Percentiles rank a stretch among this genome's conserved stretches.
These are phyloP conservation scores for Extremus antarcticus DNA, from an alignment of 495 filamentous ascomycete species.

Conservation along the genomic window DNA sequence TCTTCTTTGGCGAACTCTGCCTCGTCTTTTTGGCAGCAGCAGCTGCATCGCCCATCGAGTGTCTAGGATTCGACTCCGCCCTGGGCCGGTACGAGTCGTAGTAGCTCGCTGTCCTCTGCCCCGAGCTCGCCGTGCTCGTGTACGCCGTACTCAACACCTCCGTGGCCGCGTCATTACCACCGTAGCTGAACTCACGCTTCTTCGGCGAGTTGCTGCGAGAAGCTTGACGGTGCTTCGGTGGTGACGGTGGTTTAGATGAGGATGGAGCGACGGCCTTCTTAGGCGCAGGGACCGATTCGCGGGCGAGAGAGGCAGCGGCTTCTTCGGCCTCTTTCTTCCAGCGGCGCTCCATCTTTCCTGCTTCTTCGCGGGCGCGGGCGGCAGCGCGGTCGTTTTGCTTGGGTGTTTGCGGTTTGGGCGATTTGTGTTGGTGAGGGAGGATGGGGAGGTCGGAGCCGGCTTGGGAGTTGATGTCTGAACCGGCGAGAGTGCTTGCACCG, in stretches of 20 bases:
- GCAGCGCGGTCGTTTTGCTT: constrained; percentile 13
- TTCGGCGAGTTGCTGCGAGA: constrained; percentile 12
- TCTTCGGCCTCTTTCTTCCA: constrained; percentile 22
- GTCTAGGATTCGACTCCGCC: neutral
- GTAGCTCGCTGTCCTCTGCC: constrained; percentile 11
- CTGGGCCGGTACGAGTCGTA: constrained; percentile 18
- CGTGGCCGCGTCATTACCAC: neutral
- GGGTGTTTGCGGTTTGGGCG: constrained; percentile 2
- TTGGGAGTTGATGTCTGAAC: constrained; percentile 42
- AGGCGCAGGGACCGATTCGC: constrained; percentile 7
- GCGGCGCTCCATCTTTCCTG: constrained; percentile 18
- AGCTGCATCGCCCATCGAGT: neutral
- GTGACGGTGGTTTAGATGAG: constrained; percentile 1
- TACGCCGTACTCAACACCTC: constrained; percentile 20
- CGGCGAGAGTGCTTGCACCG: constrained; percentile 30
- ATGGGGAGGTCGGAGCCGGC: constrained; percentile 26
- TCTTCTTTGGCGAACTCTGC: constrained; percentile 18
- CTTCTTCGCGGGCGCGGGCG: constrained; percentile 17
- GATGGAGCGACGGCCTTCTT: constrained; percentile 8
- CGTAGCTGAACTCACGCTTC: constrained; percentile 8
- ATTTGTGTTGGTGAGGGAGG: neutral
- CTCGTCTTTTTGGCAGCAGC: neutral
- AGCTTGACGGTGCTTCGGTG: neutral
- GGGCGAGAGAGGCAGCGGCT: constrained; percentile 18
- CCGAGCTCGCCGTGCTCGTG: no score